Conservation (phyloP, 2,329 filamentous ascomycete genomes). For the Coniochaeta sp. region DNA sequence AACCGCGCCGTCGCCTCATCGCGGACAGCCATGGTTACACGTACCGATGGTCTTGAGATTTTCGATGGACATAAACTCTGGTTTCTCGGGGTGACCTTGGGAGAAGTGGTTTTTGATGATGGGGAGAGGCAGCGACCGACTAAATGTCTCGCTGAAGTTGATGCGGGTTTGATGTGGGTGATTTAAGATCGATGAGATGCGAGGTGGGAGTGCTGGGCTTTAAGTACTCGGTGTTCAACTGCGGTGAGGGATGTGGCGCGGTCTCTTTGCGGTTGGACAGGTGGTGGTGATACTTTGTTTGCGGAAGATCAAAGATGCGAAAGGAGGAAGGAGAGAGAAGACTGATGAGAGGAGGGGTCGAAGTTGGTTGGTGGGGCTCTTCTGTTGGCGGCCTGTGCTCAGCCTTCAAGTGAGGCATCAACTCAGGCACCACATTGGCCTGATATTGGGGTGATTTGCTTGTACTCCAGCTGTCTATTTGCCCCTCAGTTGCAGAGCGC, state of each 20-base stretch:
- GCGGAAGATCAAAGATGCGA: not conserved
- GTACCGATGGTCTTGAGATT: slow-evolving; percentile 93
- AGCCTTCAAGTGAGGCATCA: not conserved
- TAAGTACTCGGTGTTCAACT: not conserved
- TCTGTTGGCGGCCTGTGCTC: not conserved
- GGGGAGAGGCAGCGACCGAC: slow-evolving; percentile 43
- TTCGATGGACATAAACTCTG: slow-evolving; percentile 98
- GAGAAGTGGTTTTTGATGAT: slow-evolving; percentile 41
- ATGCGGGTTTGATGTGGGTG: not conserved
- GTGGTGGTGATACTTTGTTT: not conserved
- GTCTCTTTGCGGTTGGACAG: not conserved
- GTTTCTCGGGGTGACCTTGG: slow-evolving; percentile 53
- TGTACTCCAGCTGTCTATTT: not conserved
- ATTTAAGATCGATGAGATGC: not conserved
- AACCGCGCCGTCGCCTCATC: not conserved
- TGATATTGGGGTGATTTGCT: too few relatives aligned
- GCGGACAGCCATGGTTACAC: slow-evolving; percentile 25
- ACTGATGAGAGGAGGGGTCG: not conserved
- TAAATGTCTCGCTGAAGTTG: slow-evolving; percentile 37
- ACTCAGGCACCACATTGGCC: not conserved
- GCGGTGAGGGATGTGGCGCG: not conserved
- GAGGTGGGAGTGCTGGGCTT: not conserved
- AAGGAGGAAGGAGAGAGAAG: not conserved
- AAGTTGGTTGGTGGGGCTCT: not conserved
- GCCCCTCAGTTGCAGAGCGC: not conserved